Evolutionary conservation across 768 basidiomycete species (phyloP).

Genomic region (Agaricus bisporus): DNA sequence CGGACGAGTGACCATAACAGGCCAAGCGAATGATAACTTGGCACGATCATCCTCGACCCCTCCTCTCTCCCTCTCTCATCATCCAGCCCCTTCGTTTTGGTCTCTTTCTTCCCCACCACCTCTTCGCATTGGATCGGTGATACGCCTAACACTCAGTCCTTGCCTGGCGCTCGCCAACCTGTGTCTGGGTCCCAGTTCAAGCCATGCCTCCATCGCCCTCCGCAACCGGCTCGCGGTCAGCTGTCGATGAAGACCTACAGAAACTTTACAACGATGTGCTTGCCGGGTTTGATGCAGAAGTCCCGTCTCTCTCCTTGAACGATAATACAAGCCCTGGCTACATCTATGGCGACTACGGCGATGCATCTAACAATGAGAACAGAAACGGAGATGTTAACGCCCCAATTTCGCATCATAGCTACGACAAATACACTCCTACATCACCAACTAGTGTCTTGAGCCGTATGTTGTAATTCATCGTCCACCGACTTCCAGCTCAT

Average conservation of each 20-base stretch:
- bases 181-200: neutral
- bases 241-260: constrained; percentile 67
- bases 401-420: constrained; percentile 12
- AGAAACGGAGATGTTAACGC: constrained; percentile 4
- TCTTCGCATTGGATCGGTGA: too few relatives aligned
- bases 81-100: neutral
- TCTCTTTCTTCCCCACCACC: neutral
- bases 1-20: too few relatives aligned
- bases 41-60: neutral
- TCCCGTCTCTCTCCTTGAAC: constrained; percentile 21
- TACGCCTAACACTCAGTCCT: neutral
- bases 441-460: constrained; percentile 4
- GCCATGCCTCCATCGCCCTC: constrained; percentile 8
- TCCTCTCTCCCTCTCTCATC: neutral
- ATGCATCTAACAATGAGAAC: constrained; percentile 16
- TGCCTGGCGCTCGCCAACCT: neutral
- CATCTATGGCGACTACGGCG: constrained; percentile 31
- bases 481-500: neutral
- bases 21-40: neutral
- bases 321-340: constrained; percentile 25
- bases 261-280: constrained; percentile 73
- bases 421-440: constrained; percentile 12
- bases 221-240: constrained; percentile 20
- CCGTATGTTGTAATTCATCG: constrained; percentile 1
- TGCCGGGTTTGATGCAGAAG: constrained; percentile 54